Evolutionary conservation across 768 basidiomycete genomes (phyloP).

Genomic region (Tulasnella sp.): DNA sequence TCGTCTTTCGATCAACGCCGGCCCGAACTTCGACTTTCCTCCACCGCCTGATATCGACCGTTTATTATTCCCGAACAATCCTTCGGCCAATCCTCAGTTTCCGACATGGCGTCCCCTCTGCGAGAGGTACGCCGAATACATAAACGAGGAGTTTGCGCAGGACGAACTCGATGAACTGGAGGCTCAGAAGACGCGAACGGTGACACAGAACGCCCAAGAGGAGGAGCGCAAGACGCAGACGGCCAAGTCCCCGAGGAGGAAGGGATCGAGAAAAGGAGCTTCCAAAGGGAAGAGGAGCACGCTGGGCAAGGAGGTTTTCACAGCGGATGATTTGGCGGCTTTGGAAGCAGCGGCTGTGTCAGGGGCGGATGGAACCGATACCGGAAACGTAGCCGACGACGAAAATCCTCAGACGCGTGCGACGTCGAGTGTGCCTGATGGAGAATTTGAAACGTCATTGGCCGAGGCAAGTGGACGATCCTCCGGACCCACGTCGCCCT

Average conservation of each 20-base stretch:
- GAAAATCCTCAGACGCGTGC: background rate
- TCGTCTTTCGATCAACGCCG: constrained; percentile 72
- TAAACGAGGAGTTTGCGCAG: constrained; percentile 67
- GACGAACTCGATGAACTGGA: constrained; percentile 70
- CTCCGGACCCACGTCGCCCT: background rate
- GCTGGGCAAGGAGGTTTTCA: background rate
- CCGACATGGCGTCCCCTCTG: constrained; percentile 66
- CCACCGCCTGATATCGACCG: constrained; percentile 72
- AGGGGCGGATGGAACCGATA: background rate
- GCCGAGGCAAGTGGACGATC: background rate
- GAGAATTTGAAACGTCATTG: background rate
- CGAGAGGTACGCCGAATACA: constrained; percentile 78
- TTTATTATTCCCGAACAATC: constrained; percentile 32
- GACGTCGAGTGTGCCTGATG: background rate
- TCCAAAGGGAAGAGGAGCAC: constrained; percentile 2
- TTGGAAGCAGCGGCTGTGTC: background rate
- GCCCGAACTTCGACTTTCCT: constrained; percentile 72
- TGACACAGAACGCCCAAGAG: background rate
- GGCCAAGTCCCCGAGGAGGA: constrained; percentile 10
- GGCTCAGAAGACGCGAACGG: constrained; percentile 23
- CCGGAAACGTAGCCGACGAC: background rate
- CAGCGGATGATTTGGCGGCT: background rate
- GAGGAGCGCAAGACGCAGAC: constrained; percentile 19
- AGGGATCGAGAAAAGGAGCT: background rate
- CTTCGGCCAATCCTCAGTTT: constrained; percentile 16